A percentile compares a stretch with the other conserved stretches of the same genome.
Conservation (phyloP, 2,329 filamentous ascomycete species). For the Pyricularia sp. region DNA sequence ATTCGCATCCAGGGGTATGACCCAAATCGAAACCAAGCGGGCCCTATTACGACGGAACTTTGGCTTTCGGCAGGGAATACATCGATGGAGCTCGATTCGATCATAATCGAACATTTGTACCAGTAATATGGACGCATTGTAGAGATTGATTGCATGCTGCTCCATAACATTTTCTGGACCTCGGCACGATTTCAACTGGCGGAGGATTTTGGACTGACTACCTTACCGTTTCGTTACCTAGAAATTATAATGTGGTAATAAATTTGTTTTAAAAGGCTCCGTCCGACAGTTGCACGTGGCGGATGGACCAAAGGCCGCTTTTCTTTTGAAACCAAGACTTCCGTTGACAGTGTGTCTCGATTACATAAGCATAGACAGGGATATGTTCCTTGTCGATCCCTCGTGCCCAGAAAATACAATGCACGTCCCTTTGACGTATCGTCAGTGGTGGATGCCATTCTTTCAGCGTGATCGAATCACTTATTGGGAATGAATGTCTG, state of each 20-base stretch:
- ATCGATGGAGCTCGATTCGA: background rate
- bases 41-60: background rate
- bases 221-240: too few species aligned
- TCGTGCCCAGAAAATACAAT: background rate
- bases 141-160: background rate
- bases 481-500: background rate
- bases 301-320: too few species aligned
- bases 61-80: background rate
- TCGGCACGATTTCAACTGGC: background rate
- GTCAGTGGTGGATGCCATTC: background rate
- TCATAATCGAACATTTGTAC: background rate
- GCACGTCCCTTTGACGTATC: background rate
- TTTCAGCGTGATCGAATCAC: background rate
- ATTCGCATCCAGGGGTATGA: background rate
- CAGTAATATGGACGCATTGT: background rate
- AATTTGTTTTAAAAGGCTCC: background rate
- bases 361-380: background rate
- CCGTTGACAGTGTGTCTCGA: background rate
- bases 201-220: background rate
- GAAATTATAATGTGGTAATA: background rate
- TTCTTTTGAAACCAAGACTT: background rate
- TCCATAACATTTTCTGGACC: background rate
- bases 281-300: background rate
- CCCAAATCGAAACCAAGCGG: background rate
- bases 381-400: background rate